Evolutionary conservation across 2,329 filamentous ascomycete species (phyloP), one percentile per base, ranked within the genome.

Genomic region (Leptographium wingfieldii): DNA sequence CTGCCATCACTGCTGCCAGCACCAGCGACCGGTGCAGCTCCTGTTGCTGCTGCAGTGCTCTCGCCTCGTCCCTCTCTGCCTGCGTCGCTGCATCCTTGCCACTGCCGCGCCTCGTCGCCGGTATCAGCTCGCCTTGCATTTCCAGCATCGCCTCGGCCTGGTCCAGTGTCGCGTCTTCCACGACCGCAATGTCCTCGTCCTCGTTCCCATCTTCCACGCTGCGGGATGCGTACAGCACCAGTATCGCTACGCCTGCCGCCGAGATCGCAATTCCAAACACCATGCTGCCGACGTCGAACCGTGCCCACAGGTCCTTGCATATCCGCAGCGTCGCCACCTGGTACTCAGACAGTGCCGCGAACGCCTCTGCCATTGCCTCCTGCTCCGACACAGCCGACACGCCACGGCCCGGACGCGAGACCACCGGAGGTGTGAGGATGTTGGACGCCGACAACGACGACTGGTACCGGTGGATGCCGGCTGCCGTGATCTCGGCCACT

Each of bases 211-310:
- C 77, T 38, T 80, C 79, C 40, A 83, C 75, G 57, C 80, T 78
- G 27, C 76, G 75, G 22, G 81, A 80, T 10, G 89, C 84, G 71
- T 95, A 96, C 56, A 92, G 74, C 0, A 88, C 75, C 57, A 97
- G 76, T 5, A 87, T 73, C 2, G 85, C 65, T 27, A 96, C 79
- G 3, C 88, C 85, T 29, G 82, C 73, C 3, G 82, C 78, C 63
- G 95, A 81, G 58, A 95, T 81, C 0, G 72, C 70, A 46, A 97
- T 84, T 55, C 94, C 94, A 63, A 87, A 78, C 16, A 87, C 68
- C 91, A 99, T 99, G 69, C 87, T 88, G 2, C 83, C 79, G 25
- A 96, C 78, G 70, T 99, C 90, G 66, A 99, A 99, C 43, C 88
- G 84, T 27, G 94, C 91, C 94, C 94, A 99, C 19, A 97, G 76